A percentile compares a stretch with the other conserved stretches of the same genome.
phyloP scores from a whole-genome alignment of 371 early-diverging fungal species.

The Circinella minor region DNA sequence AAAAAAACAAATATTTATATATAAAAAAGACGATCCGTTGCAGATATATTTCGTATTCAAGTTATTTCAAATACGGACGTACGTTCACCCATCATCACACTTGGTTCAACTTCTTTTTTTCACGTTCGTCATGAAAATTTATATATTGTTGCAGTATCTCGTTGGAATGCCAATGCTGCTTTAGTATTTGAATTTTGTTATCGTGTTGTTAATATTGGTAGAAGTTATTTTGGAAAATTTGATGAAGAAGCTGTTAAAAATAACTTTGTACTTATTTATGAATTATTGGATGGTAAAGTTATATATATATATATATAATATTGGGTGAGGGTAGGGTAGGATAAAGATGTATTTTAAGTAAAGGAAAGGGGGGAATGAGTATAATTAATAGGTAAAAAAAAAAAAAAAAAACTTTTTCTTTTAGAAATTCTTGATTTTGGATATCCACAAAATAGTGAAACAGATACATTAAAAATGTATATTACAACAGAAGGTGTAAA shows the following conservation, averaged over 20 bases:
- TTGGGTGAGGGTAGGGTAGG: background rate
- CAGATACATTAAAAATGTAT: conserved; percentile 87
- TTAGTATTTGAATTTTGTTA: conserved; percentile 87
- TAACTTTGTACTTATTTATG: conserved; percentile 91
- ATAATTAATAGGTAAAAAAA: too few relatives aligned
- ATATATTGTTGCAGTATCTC: conserved; percentile 86
- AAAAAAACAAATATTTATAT: too few relatives aligned
- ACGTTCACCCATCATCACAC: conserved; percentile 90
- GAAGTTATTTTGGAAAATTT: conserved; percentile 86
- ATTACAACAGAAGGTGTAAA: conserved; percentile 89
- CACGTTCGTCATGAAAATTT: conserved; percentile 91
- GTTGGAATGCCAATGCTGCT: conserved; percentile 84
- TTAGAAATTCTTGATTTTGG: conserved; percentile 92
- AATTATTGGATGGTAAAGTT: conserved; percentile 86
- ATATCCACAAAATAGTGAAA: conserved; percentile 89
- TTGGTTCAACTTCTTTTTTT: conserved; percentile 87
- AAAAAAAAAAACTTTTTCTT: too few relatives aligned
- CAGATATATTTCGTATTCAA: conserved; percentile 96
- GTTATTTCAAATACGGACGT: conserved; percentile 92
- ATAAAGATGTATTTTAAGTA: too few relatives aligned
- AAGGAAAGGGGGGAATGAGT: too few relatives aligned
- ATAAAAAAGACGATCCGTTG: conserved; percentile 92
- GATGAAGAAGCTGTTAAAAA: conserved; percentile 91
- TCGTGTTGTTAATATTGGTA: conserved; percentile 75
- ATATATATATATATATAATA: too few relatives aligned